These are phyloP conservation scores for Epichloe coenophiala DNA, from an alignment of 2,329 filamentous ascomycete species.

Conservation along the genomic window DNA sequence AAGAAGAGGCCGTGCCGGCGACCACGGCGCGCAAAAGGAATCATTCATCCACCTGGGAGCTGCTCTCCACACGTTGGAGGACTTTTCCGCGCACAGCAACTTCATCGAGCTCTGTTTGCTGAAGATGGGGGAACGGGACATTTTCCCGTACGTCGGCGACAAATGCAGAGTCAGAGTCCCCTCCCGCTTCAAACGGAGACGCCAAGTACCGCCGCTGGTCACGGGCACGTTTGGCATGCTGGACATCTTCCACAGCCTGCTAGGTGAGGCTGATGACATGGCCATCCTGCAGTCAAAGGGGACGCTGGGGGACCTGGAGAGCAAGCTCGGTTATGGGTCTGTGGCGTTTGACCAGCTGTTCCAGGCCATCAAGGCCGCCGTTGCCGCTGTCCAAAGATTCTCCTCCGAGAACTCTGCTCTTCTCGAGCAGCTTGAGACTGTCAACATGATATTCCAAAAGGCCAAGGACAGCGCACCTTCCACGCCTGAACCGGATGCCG, in stretches of 20 bases:
- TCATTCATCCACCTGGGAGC: constrained; percentile 58
- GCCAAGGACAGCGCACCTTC: constrained; percentile 10
- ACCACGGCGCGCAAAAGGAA: constrained; percentile 42
- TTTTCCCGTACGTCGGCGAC: constrained; percentile 39
- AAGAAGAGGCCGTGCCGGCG: constrained; percentile 50
- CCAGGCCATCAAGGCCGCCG: constrained; percentile 13
- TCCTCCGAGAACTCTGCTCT: constrained; percentile 11
- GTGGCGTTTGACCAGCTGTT: constrained; percentile 20
- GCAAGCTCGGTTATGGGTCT: constrained; percentile 51
- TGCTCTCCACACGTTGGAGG: constrained; percentile 58
- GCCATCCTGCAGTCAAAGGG: constrained; percentile 32
- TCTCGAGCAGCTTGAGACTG: constrained; percentile 13
- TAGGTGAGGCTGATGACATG: constrained; percentile 40
- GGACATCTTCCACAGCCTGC: constrained; percentile 60
- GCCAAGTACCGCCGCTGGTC: constrained; percentile 55
- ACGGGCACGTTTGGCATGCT: constrained; percentile 40
- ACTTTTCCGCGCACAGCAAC: constrained; percentile 55
- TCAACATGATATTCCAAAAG: constrained; percentile 15
- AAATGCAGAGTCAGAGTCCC: constrained; percentile 18
- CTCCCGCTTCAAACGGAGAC: constrained; percentile 34
- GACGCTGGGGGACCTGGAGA: constrained; percentile 56
- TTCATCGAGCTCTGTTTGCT: constrained; percentile 60
- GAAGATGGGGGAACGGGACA: constrained; percentile 52
- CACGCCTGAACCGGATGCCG: constrained; percentile 6
- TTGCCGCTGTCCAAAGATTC: constrained; percentile 13